These are phyloP conservation scores for Colletotrichum destructivum DNA, from an alignment of 2,329 filamentous ascomycete species.

Conservation along the genomic window DNA sequence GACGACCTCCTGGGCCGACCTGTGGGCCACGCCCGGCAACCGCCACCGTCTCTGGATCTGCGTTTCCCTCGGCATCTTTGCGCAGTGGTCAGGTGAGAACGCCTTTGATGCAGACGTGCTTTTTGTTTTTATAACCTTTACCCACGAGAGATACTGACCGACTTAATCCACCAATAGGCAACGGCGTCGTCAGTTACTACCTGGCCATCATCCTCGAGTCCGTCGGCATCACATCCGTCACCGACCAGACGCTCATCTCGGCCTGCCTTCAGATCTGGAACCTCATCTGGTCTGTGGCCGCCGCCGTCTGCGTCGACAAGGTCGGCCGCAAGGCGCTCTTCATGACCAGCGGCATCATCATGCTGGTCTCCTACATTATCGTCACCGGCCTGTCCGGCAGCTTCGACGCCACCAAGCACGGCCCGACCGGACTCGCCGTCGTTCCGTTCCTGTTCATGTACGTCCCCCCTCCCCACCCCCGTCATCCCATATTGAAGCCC, in stretches of 20 bases:
- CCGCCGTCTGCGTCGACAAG: conserved; percentile 26
- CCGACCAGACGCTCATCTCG: conserved; percentile 55
- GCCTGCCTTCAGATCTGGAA: conserved; percentile 38
- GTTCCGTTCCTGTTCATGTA: conserved; percentile 56
- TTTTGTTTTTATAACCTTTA: background rate
- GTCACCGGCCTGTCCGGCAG: conserved; percentile 30
- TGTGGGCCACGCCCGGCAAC: conserved; percentile 47
- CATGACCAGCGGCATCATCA: conserved; percentile 16
- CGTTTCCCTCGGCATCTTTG: conserved; percentile 48
- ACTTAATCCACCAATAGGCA: conserved; percentile 51
- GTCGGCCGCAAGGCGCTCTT: background rate
- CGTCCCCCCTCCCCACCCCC: background rate
- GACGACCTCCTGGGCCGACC: conserved; percentile 19
- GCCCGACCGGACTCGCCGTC: conserved; percentile 48
- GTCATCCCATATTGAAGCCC: too few relatives aligned
- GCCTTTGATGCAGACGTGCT: rapidly evolving
- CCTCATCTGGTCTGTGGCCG: conserved; percentile 26
- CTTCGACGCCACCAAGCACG: conserved; percentile 43
- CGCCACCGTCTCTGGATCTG: conserved; percentile 49
- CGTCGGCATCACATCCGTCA: conserved; percentile 48
- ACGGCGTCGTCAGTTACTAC: conserved; percentile 68
- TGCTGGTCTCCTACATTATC: conserved; percentile 33
- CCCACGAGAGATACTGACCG: conserved; percentile 26
- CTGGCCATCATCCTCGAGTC: conserved; percentile 52
- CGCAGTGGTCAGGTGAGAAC: conserved; percentile 47